These are phyloP conservation scores for Salix suchowensis DNA, from an alignment of 345 rosid species.

Conservation along the genomic window DNA sequence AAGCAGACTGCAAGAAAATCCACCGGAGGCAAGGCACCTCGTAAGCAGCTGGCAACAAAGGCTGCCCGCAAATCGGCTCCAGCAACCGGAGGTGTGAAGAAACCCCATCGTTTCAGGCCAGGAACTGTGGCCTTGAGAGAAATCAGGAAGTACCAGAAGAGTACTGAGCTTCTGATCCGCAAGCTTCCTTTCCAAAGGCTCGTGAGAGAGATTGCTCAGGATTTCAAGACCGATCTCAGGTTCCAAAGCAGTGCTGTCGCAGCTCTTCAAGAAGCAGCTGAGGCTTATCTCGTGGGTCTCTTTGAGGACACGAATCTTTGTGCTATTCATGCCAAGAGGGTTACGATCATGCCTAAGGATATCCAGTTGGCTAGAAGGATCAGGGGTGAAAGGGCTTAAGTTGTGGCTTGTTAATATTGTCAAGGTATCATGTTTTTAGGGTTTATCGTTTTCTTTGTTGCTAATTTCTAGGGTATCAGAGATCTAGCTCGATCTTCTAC, in stretches of 20 bases:
- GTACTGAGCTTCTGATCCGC: slow-evolving; percentile 13
- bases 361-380: slow-evolving; percentile 15
- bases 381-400: slow-evolving; percentile 14
- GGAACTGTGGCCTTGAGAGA: slow-evolving; percentile 11
- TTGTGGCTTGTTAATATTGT: background rate
- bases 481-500: background rate
- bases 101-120: slow-evolving; percentile 19
- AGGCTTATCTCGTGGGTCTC: slow-evolving; percentile 13
- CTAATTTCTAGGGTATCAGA: too few species aligned
- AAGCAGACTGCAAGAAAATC: slow-evolving; percentile 18
- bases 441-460: background rate
- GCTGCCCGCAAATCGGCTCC: slow-evolving; percentile 14
- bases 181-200: slow-evolving; percentile 17
- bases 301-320: slow-evolving; percentile 9
- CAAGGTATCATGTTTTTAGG: background rate
- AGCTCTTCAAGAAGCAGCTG: slow-evolving; percentile 6
- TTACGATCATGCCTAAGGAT: slow-evolving; percentile 16
- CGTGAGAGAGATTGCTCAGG: slow-evolving; percentile 20
- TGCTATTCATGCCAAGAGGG: slow-evolving; percentile 15
- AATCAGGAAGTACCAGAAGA: slow-evolving; percentile 18
- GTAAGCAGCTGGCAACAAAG: slow-evolving; percentile 14
- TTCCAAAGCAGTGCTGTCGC: slow-evolving; percentile 13
- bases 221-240: slow-evolving; percentile 16
- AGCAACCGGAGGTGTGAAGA: slow-evolving; percentile 19
- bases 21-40: slow-evolving; percentile 15